Conservation (phyloP, 345 rosid genomes). For the Corymbia maculata region DNA sequence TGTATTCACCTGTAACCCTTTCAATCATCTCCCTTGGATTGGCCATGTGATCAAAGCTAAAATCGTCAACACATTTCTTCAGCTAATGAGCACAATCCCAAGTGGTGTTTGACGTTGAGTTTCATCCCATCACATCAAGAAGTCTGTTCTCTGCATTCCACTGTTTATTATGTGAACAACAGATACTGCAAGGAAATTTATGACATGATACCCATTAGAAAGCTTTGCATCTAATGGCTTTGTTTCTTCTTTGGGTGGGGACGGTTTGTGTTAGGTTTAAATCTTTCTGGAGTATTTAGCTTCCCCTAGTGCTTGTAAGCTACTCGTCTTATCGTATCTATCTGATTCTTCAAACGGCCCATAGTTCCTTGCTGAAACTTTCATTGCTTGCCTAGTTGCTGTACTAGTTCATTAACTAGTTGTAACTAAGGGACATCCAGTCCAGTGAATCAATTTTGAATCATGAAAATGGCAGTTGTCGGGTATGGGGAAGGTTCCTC, state of each 20-base stretch:
- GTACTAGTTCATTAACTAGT: background rate
- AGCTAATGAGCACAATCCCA: background rate
- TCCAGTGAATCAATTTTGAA: background rate
- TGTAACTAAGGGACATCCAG: background rate
- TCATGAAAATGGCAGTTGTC: background rate
- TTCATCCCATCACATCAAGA: background rate
- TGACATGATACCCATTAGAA: background rate
- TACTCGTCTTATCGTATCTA: background rate
- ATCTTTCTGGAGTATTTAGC: background rate
- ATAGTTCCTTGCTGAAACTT: background rate
- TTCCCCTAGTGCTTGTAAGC: background rate
- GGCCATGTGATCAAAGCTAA: background rate
- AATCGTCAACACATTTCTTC: background rate
- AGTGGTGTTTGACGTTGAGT: background rate
- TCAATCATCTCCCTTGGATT: background rate
- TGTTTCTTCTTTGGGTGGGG: background rate
- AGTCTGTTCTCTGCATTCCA: background rate
- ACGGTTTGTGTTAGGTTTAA: background rate
- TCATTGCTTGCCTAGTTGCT: background rate
- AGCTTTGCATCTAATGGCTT: background rate
- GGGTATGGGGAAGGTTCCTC: background rate
- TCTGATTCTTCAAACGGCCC: background rate
- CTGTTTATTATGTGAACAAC: background rate
- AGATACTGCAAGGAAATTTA: background rate
- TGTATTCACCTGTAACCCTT: background rate